Percentiles rank a stretch among this genome's conserved stretches.
phyloP scores from a whole-genome alignment of 768 basidiomycete genomes.

The Candolleomyces aberdarensis region DNA sequence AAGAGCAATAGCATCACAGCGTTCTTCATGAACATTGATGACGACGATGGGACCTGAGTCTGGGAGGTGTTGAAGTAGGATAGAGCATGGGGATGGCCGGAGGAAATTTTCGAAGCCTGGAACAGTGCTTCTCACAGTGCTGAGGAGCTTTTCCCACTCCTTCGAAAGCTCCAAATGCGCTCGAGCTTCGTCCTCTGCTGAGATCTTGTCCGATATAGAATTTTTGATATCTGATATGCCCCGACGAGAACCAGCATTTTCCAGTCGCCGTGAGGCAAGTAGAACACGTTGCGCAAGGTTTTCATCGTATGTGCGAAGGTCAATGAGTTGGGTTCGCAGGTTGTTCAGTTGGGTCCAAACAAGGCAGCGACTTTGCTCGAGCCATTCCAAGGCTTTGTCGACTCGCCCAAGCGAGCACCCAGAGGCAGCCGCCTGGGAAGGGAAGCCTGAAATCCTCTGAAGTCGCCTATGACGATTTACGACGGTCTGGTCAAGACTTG shows the following conservation, averaged over 20 bases:
- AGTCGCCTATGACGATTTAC: background rate
- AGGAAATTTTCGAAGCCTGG: slow-evolving; percentile 6
- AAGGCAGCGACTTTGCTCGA: slow-evolving; percentile 27
- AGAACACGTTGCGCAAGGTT: slow-evolving; percentile 10
- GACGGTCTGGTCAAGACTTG: slow-evolving; percentile 4
- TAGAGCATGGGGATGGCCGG: background rate
- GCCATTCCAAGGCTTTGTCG: slow-evolving; percentile 28
- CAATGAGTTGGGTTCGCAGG: slow-evolving; percentile 19
- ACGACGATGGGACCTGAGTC: slow-evolving; percentile 5
- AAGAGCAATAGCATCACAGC: slow-evolving; percentile 11
- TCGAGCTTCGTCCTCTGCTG: background rate
- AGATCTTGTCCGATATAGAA: no score
- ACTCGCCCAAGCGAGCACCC: slow-evolving; percentile 18
- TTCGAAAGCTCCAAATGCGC: background rate
- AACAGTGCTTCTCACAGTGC: background rate
- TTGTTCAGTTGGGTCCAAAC: slow-evolving; percentile 25
- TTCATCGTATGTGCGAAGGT: slow-evolving; percentile 9
- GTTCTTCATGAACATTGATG: slow-evolving; percentile 1
- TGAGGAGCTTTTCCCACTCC: background rate
- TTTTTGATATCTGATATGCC: background rate
- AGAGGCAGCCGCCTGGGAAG: slow-evolving; percentile 18
- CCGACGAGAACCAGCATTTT: background rate
- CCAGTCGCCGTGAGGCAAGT: slow-evolving; percentile 12
- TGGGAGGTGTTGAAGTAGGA: background rate
- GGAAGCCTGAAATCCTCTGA: background rate